Conservation (phyloP, 176 grass and related monocot genomes). For the Rhynchospora tenuis region DNA sequence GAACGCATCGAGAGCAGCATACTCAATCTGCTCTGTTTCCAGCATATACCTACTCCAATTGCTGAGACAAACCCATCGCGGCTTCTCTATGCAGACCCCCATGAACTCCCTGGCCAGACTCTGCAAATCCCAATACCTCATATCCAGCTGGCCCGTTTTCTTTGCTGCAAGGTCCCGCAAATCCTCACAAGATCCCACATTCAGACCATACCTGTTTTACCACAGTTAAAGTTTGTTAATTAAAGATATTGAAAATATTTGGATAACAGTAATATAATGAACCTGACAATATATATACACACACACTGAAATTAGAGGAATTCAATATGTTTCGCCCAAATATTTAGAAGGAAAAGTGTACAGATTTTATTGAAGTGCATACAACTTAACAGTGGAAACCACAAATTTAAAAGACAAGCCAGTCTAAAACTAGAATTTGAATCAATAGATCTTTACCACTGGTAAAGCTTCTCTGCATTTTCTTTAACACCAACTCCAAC, state of each 20-base stretch:
- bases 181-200: background rate
- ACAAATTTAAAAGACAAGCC: too few relatives aligned
- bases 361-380: too few relatives aligned
- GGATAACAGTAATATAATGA: too few relatives aligned
- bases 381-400: too few relatives aligned
- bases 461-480: slow-evolving; percentile 4
- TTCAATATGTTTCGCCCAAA: too few relatives aligned
- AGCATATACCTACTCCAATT: background rate
- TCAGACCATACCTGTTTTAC: background rate
- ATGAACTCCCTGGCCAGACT: background rate
- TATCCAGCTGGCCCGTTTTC: background rate
- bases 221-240: too few relatives aligned
- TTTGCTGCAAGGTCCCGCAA: background rate
- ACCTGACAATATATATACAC: too few relatives aligned
- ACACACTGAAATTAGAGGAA: too few relatives aligned
- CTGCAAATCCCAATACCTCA: background rate
- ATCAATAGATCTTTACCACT: background rate
- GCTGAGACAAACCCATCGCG: background rate
- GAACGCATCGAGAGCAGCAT: slow-evolving; percentile 32
- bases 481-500: slow-evolving; percentile 23
- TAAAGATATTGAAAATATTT: too few relatives aligned
- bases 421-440: too few relatives aligned
- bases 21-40: slow-evolving; percentile 14
- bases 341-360: too few relatives aligned
- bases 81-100: background rate